Conservation (phyloP, 2,329 filamentous ascomycete species). For the Phialocephala sp. region DNA sequence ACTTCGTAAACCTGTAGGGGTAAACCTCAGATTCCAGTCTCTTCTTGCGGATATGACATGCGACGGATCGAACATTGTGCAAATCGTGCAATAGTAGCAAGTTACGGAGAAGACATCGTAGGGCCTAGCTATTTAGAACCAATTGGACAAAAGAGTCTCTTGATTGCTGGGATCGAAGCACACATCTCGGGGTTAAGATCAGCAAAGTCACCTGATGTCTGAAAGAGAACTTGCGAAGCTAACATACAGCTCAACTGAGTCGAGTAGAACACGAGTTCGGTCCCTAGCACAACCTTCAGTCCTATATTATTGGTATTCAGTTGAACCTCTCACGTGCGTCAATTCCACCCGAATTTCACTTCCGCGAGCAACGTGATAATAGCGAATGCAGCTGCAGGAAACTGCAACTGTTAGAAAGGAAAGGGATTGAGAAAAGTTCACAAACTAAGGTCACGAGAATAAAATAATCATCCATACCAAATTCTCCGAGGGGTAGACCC, state of each 20-base stretch:
- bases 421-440: not conserved
- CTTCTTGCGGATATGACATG: not conserved
- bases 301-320: constrained; percentile 38
- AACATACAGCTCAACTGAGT: constrained; percentile 48
- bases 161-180: constrained; percentile 43
- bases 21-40: not conserved
- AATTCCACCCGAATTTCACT: constrained; percentile 45
- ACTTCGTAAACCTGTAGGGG: not conserved
- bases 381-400: constrained; percentile 46
- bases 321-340: constrained; percentile 50
- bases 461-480: constrained; percentile 53
- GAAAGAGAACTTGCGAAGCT: constrained; percentile 39
- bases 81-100: too few species aligned
- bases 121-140: constrained; percentile 14
- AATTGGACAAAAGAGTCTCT: constrained; percentile 47
- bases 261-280: constrained; percentile 45
- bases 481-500: constrained; percentile 51
- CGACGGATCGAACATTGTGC: too few species aligned
- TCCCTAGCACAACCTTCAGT: constrained; percentile 45
- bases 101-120: not conserved
- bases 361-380: constrained; percentile 43
- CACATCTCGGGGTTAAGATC: constrained; percentile 21
- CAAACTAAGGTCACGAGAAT: constrained; percentile 49
- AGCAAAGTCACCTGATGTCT: not conserved
- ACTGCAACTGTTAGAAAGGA: constrained; percentile 25